Conservation (phyloP, 2,329 filamentous ascomycete species). For the Pseudofabraea citricarpa region DNA sequence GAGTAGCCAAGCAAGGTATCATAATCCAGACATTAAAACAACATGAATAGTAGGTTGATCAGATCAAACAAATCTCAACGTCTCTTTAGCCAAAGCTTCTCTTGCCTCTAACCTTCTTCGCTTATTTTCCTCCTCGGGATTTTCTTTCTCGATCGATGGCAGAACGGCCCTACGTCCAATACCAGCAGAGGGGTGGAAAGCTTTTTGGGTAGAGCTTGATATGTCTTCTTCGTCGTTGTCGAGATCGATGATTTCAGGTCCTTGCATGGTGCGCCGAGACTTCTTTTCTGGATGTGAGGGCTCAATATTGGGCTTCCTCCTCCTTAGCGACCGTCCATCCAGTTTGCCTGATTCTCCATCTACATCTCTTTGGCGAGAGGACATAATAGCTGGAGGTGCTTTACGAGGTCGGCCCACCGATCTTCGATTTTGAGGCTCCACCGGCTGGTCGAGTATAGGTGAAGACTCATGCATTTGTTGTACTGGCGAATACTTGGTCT, state of each 20-base stretch:
- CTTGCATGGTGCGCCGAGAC: neutral
- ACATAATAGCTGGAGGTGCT: neutral
- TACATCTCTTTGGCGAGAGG: neutral
- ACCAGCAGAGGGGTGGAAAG: neutral
- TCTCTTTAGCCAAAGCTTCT: constrained; percentile 11
- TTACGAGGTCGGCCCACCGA: neutral
- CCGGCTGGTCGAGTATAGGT: neutral
- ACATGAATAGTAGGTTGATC: no score
- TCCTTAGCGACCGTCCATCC: constrained; percentile 8
- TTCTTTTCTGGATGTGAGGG: neutral
- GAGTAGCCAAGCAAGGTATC: no score
- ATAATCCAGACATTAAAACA: no score
- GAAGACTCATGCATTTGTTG: neutral
- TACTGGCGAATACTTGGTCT: neutral
- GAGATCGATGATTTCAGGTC: no score
- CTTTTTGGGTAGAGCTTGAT: neutral
- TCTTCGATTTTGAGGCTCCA: neutral
- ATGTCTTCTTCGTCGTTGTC: neutral
- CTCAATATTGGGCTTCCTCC: neutral
- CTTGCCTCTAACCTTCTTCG: constrained; percentile 4
- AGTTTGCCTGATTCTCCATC: constrained; percentile 6
- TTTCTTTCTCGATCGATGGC: constrained; percentile 4
- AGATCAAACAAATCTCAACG: constrained; percentile 5
- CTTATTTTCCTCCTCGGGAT: neutral
- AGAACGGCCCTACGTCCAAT: constrained; percentile 1